A percentile compares a stretch with the other conserved stretches of the same genome.
phyloP scores from a whole-genome alignment of 305 asterid species.

The Fraxinus sp. region DNA sequence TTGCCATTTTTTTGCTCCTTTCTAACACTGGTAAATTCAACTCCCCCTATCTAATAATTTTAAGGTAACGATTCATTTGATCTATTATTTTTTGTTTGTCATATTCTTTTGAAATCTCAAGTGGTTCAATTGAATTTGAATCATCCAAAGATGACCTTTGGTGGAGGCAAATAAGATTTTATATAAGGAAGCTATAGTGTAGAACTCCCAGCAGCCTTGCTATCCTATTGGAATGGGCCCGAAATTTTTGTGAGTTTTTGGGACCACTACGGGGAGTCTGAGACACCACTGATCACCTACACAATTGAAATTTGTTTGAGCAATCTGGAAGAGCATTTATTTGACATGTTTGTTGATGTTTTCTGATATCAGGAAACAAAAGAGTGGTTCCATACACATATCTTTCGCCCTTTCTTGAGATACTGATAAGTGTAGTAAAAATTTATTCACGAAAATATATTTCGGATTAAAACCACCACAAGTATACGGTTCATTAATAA shows the following conservation, averaged over 20 bases:
- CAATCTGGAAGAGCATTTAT: not conserved
- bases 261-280: not conserved
- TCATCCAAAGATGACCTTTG: not conserved
- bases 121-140: not conserved
- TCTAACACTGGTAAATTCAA: not conserved
- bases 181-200: too few relatives aligned
- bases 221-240: not conserved
- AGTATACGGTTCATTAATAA: too few relatives aligned
- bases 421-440: too few relatives aligned
- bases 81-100: too few relatives aligned
- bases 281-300: not conserved
- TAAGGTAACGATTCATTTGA: not conserved
- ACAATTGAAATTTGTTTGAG: not conserved
- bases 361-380: not conserved
- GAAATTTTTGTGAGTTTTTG: not conserved
- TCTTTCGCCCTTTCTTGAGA: not conserved
- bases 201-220: not conserved
- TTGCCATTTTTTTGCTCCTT: not conserved
- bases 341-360: not conserved
- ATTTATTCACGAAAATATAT: too few relatives aligned
- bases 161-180: not conserved
- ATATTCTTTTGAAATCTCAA: not conserved
- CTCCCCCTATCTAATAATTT: not conserved
- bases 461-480: too few relatives aligned
- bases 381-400: not conserved